Evolutionary conservation across 352 stramenopile genomes (phyloP).

Genomic region (Saprolegnia parasitica): DNA sequence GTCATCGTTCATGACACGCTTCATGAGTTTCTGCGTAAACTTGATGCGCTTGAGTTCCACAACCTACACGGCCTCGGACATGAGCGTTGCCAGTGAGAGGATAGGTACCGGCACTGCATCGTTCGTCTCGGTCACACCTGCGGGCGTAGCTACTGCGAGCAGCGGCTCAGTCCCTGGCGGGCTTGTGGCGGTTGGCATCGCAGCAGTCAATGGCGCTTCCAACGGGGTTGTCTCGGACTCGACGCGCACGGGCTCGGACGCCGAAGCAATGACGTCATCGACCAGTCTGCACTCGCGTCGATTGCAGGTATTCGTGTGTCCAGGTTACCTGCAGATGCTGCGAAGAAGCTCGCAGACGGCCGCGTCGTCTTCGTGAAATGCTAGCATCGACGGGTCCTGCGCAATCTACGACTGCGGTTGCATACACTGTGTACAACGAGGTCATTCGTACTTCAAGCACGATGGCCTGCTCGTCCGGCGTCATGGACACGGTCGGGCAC

Average conservation of each 20-base stretch:
- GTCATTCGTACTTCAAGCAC: constrained; percentile 11
- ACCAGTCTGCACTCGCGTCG: not conserved
- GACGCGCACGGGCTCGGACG: not conserved
- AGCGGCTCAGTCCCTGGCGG: no score
- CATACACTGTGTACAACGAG: not conserved
- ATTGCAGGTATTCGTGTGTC: not conserved
- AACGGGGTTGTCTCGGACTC: no score
- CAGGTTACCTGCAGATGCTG: not conserved
- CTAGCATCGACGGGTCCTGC: constrained; percentile 12
- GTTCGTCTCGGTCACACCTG: no score
- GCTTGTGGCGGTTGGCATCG: no score
- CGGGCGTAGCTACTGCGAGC: no score
- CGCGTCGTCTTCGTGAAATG: constrained; percentile 17
- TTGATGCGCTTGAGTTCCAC: constrained; percentile 26
- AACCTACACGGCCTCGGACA: not conserved
- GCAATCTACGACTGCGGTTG: constrained; percentile 14
- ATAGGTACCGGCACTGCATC: no score
- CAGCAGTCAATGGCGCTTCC: no score
- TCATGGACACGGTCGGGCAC: constrained; percentile 15
- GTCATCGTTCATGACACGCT: constrained; percentile 25
- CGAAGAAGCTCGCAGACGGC: constrained; percentile 10
- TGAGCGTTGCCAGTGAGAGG: not conserved
- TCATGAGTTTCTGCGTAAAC: constrained; percentile 23
- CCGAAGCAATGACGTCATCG: constrained; percentile 8
- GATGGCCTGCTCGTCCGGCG: constrained; percentile 16